Percentiles rank a stretch among this genome's conserved stretches.
phyloP scores from a whole-genome alignment of 225 moss, liverwort and hornwort species.

The Lunularia cruciata region DNA sequence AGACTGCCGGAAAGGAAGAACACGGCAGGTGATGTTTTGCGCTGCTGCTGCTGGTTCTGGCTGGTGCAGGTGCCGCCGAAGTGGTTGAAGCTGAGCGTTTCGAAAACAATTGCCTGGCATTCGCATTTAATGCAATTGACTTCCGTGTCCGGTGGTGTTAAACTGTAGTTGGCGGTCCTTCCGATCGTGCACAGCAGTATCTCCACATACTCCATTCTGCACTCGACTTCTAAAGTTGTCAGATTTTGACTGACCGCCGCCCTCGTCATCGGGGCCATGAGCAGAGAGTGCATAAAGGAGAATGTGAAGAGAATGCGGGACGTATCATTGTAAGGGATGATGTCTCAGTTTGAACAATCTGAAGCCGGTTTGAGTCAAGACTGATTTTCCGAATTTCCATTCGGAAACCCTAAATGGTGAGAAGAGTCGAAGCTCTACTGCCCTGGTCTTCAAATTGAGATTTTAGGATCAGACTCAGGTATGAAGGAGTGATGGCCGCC shows the following conservation, averaged over 20 bases:
- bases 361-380: neutral
- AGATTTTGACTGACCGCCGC: neutral
- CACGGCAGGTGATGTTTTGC: neutral
- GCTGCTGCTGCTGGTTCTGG: too few relatives aligned
- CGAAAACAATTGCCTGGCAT: neutral
- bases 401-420: too few relatives aligned
- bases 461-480: too few relatives aligned
- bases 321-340: neutral
- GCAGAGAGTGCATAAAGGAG: conserved; percentile 13
- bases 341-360: conserved; percentile 2
- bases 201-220: conserved; percentile 8
- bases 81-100: neutral
- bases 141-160: conserved; percentile 17
- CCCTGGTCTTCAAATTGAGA: too few relatives aligned
- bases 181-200: conserved; percentile 29
- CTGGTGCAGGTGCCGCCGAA: neutral
- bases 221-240: conserved; percentile 4
- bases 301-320: conserved; percentile 32
- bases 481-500: too few relatives aligned
- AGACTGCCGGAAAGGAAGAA: neutral
- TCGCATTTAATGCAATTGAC: conserved; percentile 8
- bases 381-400: too few relatives aligned
- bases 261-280: neutral
- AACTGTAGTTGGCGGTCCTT: conserved; percentile 21
- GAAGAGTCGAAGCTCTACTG: too few relatives aligned